Conservation (phyloP, 805 yeast genomes). For the Metahyphopichia silvanorum region DNA sequence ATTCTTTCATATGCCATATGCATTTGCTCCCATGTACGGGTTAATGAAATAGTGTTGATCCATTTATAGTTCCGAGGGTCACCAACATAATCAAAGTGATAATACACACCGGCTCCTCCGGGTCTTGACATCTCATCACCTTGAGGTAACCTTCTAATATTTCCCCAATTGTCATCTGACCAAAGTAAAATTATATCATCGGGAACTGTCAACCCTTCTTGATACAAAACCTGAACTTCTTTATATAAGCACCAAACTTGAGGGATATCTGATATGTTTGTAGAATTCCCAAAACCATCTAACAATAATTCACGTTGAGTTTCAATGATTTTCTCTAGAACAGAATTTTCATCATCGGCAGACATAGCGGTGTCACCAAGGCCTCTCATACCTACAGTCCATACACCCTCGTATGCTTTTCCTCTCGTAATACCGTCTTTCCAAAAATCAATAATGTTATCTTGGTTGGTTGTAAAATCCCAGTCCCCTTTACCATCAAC, state of each 20-base stretch:
- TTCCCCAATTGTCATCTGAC: conserved; percentile 28
- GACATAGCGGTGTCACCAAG: conserved; percentile 15
- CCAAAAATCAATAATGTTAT: conserved; percentile 13
- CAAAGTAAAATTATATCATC: conserved; percentile 20
- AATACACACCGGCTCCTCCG: conserved; percentile 26
- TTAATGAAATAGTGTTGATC: conserved; percentile 20
- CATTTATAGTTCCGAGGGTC: conserved; percentile 24
- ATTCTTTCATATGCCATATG: conserved; percentile 15
- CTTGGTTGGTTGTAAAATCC: conserved; percentile 14
- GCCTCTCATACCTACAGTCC: conserved; percentile 17
- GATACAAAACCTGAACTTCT: conserved; percentile 14
- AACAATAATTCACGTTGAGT: conserved; percentile 10
- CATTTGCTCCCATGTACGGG: conserved; percentile 22
- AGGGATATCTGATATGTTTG: conserved; percentile 11
- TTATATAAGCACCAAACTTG: conserved; percentile 17
- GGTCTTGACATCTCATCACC: conserved; percentile 14
- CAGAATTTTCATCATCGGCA: conserved; percentile 10
- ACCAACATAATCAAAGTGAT: conserved; percentile 25
- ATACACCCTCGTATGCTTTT: conserved; percentile 11
- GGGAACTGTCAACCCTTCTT: conserved; percentile 14
- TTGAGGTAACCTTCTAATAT: conserved; percentile 19
- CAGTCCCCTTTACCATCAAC: conserved; percentile 11
- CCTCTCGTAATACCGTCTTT: conserved; percentile 12
- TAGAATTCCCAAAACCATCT: conserved; percentile 7
- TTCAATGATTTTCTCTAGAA: conserved; percentile 12